phyloP scores from a whole-genome alignment of 2,329 filamentous ascomycete genomes.

The Aspergillus ochraceus region DNA sequence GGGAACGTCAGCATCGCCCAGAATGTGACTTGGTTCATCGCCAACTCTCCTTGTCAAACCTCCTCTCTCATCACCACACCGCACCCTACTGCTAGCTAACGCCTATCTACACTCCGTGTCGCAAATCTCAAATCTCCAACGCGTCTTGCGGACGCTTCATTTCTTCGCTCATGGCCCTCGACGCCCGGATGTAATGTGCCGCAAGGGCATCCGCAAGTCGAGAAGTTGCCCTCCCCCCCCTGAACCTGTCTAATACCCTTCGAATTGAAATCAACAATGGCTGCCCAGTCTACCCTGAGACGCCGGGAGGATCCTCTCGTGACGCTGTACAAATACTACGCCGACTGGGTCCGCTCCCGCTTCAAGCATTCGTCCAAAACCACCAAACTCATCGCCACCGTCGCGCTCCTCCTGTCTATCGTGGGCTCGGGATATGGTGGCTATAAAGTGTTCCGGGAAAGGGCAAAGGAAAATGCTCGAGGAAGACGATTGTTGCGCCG shows the following conservation, averaged over 20 bases:
- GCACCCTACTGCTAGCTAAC: not conserved
- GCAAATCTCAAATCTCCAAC: not conserved
- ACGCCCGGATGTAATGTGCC: constrained; percentile 14
- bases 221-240: not conserved
- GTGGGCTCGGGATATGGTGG: constrained; percentile 76
- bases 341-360: constrained; percentile 48
- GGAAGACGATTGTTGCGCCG: constrained; percentile 78
- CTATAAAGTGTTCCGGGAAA: constrained; percentile 72
- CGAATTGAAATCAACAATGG: constrained; percentile 57
- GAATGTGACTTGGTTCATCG: constrained; percentile 13
- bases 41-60: not conserved
- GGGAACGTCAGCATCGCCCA: constrained; percentile 4
- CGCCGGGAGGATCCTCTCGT: constrained; percentile 66
- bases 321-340: constrained; percentile 56
- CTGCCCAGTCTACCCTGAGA: constrained; percentile 80
- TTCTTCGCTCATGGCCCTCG: constrained; percentile 18
- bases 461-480: constrained; percentile 76
- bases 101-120: not conserved
- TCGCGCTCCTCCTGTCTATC: constrained; percentile 75
- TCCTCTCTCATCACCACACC: not conserved
- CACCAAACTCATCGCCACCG: constrained; percentile 71
- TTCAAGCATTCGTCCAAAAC: constrained; percentile 67
- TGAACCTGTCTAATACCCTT: not conserved
- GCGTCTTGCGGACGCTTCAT: constrained; percentile 8
- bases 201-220: constrained; percentile 7